Base-by-base conservation (phyloP, 352 stramenopile species). In the Blastocystis sp. region DNA sequence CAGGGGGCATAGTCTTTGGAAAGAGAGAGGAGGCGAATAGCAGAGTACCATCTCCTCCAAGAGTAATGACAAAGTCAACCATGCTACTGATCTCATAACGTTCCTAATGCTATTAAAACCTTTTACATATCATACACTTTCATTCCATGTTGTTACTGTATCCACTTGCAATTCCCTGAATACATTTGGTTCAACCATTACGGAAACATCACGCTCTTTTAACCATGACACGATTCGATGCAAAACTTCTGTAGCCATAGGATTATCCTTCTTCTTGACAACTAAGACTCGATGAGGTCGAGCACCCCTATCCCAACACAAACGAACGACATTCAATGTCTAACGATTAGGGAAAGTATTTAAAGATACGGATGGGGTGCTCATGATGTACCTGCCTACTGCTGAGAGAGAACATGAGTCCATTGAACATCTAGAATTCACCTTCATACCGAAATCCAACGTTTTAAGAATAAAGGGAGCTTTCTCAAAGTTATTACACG, bases 31-130 rank as follows among this genome's bases (percentile, higher is more conserved):
- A 93, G 6, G 92, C 93, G 91, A 95, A 92, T 90, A 96, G 94
- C 0, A 97, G 84, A 9, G 95, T 91, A 9, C 97, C 97, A 90
- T 99, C 97, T 30, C 97, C 96, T 7, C 96, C 95, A 2, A 98
- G 93, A 58, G 94, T 97, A 69, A 97, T 91, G 3, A 96, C 94
- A 91, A 97, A 96, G 92, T 97, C 94, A 42, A 97, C 57, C 37
- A 89, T 95, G 1, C 13, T 89, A 27, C 30, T 62, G 3, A 80
- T 17, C 22, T 48, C 13, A 27, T 59, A 68, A 54, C 91, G 92
- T 37, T 91, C 82, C 90, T 96, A 93, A 33, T 92, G 93, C 13
- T 94, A 91, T 22, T 92, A 89, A 93, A 93, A 95, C 30, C 95
- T 91, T 9, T 91, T 88, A 0, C 92, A 68, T 24, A 92, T 93